Base-by-base conservation (phyloP, 768 basidiomycete genomes). In the Calocybe gangraenosa region DNA sequence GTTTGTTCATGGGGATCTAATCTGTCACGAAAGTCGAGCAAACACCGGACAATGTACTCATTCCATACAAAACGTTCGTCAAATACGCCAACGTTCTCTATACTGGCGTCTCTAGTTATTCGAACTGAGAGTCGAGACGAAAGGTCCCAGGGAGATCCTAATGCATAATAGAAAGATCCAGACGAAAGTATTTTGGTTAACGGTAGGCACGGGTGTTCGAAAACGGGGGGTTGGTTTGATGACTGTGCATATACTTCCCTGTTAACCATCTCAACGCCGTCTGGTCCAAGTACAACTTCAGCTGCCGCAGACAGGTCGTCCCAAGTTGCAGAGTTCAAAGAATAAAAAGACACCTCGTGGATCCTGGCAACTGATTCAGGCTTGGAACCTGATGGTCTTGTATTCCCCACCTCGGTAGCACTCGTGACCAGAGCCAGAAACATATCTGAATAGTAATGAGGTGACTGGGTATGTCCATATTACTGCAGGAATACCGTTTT, bases 21-120 rank as follows among this genome's bases (percentile, higher is more conserved):
- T 37, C 86, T 73, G 42, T 85, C 82, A 40, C 96, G 73, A 65
- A 97, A 98, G 57, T 92, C 86, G 28, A 98, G 75, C 43, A 98
- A 67, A 56, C 91, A 89, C 34, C 82, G 75, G 36, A 94, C 78
- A 42, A 98, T 83, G 56, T 84, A 94, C 54, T 88, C 84, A 60
- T 99, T 99, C 95, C 95, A 99, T 10, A 98, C 79, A 59, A 94
- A 95, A 40, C 89, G 78, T 43, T 83, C 82, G 60, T 94, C 91
- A 54, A 84, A 91, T n/a, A 72, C 67, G 18, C 69, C 72, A 7
- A 75, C 60, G 54, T 87, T 81, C 50, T 67, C 68, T 30, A 60
- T 54, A 31, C 65, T 51, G 31, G 60, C 65, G 54, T 76, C 74
- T 60, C 79, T 69, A 47, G 74, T 65, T 40, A 93, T 63, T 2